A percentile compares a stretch with the other conserved stretches of the same genome.
These are phyloP conservation scores for Bertia moriformis DNA, from an alignment of 2,329 filamentous ascomycete species.

Conservation along the genomic window DNA sequence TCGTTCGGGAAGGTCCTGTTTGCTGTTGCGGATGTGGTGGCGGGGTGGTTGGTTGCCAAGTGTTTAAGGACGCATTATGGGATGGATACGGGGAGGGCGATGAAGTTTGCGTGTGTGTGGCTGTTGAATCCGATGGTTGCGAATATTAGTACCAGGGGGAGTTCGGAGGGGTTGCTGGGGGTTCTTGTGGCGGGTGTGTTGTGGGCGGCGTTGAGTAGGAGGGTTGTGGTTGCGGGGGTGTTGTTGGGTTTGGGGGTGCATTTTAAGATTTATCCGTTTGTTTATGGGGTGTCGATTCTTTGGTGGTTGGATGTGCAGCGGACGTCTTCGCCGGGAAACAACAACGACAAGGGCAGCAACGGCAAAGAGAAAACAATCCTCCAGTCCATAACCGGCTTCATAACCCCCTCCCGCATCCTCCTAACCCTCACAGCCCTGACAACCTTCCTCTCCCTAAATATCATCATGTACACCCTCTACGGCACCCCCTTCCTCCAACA, in stretches of 20 bases:
- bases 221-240: constrained; percentile 51
- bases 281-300: constrained; percentile 71
- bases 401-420: constrained; percentile 36
- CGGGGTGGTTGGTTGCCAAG: not conserved
- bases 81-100: constrained; percentile 37
- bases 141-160: constrained; percentile 86
- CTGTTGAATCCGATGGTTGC: constrained; percentile 96
- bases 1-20: constrained; percentile 81
- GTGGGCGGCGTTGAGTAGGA: constrained; percentile 60
- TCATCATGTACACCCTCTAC: constrained; percentile 67
- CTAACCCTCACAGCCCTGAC: constrained; percentile 50
- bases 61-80: constrained; percentile 12
- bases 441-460: constrained; percentile 63
- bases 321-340: constrained; percentile 15
- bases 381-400: constrained; percentile 19
- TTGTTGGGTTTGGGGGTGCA: constrained; percentile 76
- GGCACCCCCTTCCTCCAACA: constrained; percentile 71
- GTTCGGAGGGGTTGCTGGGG: constrained; percentile 78
- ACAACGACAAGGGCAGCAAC: constrained; percentile 3
- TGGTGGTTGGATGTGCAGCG: constrained; percentile 69
- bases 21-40: not conserved
- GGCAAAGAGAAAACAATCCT: not conserved
- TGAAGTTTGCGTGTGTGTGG: constrained; percentile 73
- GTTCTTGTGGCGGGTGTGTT: constrained; percentile 71
- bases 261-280: constrained; percentile 98